Conservation (phyloP, 2,329 filamentous ascomycete genomes). For the Diaporthe velutina region DNA sequence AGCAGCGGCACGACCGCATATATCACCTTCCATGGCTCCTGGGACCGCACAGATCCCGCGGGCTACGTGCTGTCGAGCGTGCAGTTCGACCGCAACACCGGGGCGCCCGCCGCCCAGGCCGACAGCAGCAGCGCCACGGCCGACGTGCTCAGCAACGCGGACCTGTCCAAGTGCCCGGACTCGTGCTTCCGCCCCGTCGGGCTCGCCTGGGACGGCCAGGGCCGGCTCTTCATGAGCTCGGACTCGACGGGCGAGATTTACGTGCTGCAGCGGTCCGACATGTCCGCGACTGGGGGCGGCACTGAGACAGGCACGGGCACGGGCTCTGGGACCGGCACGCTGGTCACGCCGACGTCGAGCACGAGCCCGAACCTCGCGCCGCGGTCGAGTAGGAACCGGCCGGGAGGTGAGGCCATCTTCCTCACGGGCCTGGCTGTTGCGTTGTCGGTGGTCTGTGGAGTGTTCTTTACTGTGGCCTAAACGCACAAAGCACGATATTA, state of each 20-base stretch:
- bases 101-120: slow-evolving; percentile 54
- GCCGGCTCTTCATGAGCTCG: slow-evolving; percentile 72
- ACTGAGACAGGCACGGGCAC: slow-evolving; percentile 11
- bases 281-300: slow-evolving; percentile 29
- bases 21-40: slow-evolving; percentile 80
- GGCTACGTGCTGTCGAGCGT: slow-evolving; percentile 59
- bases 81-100: slow-evolving; percentile 53
- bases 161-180: slow-evolving; percentile 65
- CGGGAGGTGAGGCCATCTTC: slow-evolving; percentile 35
- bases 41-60: slow-evolving; percentile 54
- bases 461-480: slow-evolving; percentile 39
- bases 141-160: slow-evolving; percentile 68
- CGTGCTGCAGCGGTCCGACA: slow-evolving; percentile 55
- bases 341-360: slow-evolving; percentile 38
- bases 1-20: slow-evolving; percentile 69
- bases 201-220: slow-evolving; percentile 63
- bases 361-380: slow-evolving; percentile 39
- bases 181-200: slow-evolving; percentile 74
- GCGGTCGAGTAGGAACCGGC: slow-evolving; percentile 37
- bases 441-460: slow-evolving; percentile 41
- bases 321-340: slow-evolving; percentile 37
- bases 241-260: slow-evolving; percentile 77
- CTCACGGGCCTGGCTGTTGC: slow-evolving; percentile 39
- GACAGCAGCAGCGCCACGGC: slow-evolving; percentile 61
- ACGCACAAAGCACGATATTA: not conserved